Percentiles rank a stretch among this genome's conserved stretches.
These are phyloP conservation scores for Dioszegia crocea DNA, from an alignment of 768 basidiomycete genomes.

Conservation along the genomic window DNA sequence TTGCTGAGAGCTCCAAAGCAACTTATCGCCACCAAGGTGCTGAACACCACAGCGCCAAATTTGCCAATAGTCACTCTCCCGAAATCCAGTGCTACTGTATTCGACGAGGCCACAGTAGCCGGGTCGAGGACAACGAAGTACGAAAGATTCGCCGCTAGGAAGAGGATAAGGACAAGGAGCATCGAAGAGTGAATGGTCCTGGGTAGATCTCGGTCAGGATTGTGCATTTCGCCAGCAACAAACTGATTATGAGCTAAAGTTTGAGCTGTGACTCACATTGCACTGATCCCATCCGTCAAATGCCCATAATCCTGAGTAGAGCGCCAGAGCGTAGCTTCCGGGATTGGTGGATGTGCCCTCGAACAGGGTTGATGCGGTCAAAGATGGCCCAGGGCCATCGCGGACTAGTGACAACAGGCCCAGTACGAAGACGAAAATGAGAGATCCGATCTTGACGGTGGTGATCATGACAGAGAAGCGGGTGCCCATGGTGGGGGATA, in stretches of 20 bases:
- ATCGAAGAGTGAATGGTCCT: constrained; percentile 86
- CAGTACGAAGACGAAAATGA: constrained; percentile 63
- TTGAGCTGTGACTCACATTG: constrained; percentile 52
- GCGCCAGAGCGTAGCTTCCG: constrained; percentile 81
- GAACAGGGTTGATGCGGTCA: constrained; percentile 59
- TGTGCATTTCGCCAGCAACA: constrained; percentile 80
- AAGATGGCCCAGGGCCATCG: constrained; percentile 29
- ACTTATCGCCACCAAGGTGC: constrained; percentile 85
- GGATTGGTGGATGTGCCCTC: constrained; percentile 69
- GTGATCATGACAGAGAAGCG: constrained; percentile 84
- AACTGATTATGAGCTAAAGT: constrained; percentile 50
- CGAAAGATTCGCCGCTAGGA: constrained; percentile 75
- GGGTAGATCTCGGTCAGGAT: constrained; percentile 80
- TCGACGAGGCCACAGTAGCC: constrained; percentile 42
- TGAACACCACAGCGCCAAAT: constrained; percentile 79
- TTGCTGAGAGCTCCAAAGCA: constrained; percentile 94
- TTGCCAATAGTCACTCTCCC: constrained; percentile 80
- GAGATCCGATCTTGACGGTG: constrained; percentile 58
- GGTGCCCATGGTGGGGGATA: constrained; percentile 71
- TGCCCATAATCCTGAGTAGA: constrained; percentile 91
- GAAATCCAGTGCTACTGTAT: constrained; percentile 66
- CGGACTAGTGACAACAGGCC: constrained; percentile 61
- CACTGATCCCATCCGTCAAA: constrained; percentile 86
- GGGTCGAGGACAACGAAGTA: constrained; percentile 83
- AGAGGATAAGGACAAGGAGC: constrained; percentile 68